Evolutionary conservation across 129 eudicot genomes (phyloP), one percentile per base, ranked within the genome.

Genomic region (sunflower (Helianthus annuus)): DNA sequence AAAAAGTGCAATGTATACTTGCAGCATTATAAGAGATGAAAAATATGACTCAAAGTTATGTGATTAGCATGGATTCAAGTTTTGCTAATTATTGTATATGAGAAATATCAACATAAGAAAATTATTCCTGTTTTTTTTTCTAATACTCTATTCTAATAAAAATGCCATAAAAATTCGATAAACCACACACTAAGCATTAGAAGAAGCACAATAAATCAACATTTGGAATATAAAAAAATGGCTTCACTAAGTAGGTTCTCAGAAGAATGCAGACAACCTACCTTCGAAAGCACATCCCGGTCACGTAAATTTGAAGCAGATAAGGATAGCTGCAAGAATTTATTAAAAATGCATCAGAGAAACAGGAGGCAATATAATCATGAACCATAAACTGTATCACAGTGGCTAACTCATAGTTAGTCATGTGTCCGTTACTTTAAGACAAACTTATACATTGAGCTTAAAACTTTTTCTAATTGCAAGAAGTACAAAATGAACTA

Each of bases 201-300:
- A 70, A 70, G 40, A 55, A 70, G 13, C 39, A 70, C 22, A 10
- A 65, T n/a, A 42, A 44, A 17, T 65, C 38, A 19, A 42, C 15
- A 65, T 15, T 3, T 7, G 14, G 68, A 63, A 63, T 36, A 63
- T 57, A 38, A 39, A 59, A 46, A 15, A 6, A 11, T 36, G 3
- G 32, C 3, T 11, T 13, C 22, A 16, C 32, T 45, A 22, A 19
- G 57, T 19, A 59, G 38, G 36, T 69, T 48, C 69, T 56, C 48
- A 61, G 8, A 70, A 27, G 40, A 22, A 55, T 34, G 56, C 27
- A 73, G 74, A 57, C 15, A 72, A 71, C 80, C 27, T 67, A 94
- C 99, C 97, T 94, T 94, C 79, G 97, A 94, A 75, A 94, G 88
- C 79, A 94, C 85, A 48, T 94, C 99, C 74, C 96, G 81, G 73